Evolutionary conservation across 2,329 filamentous ascomycete genomes (phyloP), one percentile per base, ranked within the genome.

Genomic region (Neopestalotiopsis clavispora): DNA sequence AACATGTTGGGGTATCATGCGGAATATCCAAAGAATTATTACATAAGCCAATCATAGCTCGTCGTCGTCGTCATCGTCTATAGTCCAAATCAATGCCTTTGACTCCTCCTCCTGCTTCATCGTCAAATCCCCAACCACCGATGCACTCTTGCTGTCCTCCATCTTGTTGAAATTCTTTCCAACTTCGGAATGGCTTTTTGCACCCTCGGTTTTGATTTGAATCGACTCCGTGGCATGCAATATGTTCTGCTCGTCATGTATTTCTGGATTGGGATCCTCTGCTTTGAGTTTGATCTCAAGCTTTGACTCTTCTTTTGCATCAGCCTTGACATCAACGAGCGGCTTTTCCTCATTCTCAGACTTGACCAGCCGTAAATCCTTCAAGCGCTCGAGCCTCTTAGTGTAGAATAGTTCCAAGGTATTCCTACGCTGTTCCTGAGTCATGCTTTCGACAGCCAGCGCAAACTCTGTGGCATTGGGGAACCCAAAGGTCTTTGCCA

Each of bases 381-480:
- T 75, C 30, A 90, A 67, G 73, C 82, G 83, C 69, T 86, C 86
- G 76, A 89, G 86, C 71, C 95, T 85, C 73, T 85, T 85, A 71
- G 84, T 82, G 83, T 98, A 98, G 80, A 97, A 98, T 3, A 83
- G 84, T 68, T 97, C 92, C 32, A 98, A 83, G 79, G 90, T 95
- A 72, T 91, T 90, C 70, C 92, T 87, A 75, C 95, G 84, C 81
- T 96, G 87, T 75, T 92, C 93, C 78, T 95, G 93, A 60, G 93
- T 97, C 93, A 94, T 97, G 14, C 90, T 89, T 80, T 98, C 96
- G 3, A 98, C 95, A 14, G 94, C 90, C 49, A 98, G 83, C 3
- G 95, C 96, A 85, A 98, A 98, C 70, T 96, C 92, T 0, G 90
- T 92, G 1, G 91, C 90, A 77, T 89, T 91, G 1, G 86, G 83